Conservation (phyloP, 805 yeast species). For the Yueomyces sinensis region DNA sequence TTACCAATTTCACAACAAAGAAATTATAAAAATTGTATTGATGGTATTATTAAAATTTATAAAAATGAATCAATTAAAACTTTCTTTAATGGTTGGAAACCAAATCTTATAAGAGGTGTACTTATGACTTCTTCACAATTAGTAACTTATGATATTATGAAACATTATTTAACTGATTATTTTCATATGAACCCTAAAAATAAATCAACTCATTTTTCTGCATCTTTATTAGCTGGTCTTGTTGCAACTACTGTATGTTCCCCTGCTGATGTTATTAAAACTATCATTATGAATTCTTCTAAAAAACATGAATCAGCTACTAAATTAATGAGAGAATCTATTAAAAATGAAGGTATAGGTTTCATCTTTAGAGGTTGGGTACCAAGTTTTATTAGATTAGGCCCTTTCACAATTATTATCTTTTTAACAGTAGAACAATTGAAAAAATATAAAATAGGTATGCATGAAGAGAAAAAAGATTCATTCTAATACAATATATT, state of each 20-base stretch:
- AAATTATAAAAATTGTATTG: slow-evolving; percentile 64
- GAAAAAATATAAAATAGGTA: slow-evolving; percentile 39
- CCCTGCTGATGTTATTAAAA: slow-evolving; percentile 85
- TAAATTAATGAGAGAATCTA: slow-evolving; percentile 37
- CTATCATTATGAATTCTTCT: slow-evolving; percentile 66
- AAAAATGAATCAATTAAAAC: slow-evolving; percentile 47
- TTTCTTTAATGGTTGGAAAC: slow-evolving; percentile 60
- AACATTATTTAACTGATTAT: slow-evolving; percentile 32
- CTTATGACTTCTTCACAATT: slow-evolving; percentile 87
- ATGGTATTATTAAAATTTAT: slow-evolving; percentile 51
- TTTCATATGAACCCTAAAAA: slow-evolving; percentile 43
- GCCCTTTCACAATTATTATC: slow-evolving; percentile 67
- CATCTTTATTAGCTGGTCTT: slow-evolving; percentile 70
- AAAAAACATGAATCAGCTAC: slow-evolving; percentile 31
- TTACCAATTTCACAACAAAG: slow-evolving; percentile 53
- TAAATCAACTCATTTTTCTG: slow-evolving; percentile 61
- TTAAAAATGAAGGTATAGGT: slow-evolving; percentile 56
- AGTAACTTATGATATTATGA: slow-evolving; percentile 73
- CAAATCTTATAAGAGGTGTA: slow-evolving; percentile 69
- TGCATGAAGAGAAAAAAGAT: slow-evolving; percentile 16
- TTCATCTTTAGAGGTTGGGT: slow-evolving; percentile 89
- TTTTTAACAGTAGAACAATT: slow-evolving; percentile 57
- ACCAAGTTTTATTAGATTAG: slow-evolving; percentile 74
- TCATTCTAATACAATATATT: neutral
- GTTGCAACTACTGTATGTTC: slow-evolving; percentile 88